Evolutionary conservation across 2,329 filamentous ascomycete genomes (phyloP).

Genomic region (Aureobasidium sp.): DNA sequence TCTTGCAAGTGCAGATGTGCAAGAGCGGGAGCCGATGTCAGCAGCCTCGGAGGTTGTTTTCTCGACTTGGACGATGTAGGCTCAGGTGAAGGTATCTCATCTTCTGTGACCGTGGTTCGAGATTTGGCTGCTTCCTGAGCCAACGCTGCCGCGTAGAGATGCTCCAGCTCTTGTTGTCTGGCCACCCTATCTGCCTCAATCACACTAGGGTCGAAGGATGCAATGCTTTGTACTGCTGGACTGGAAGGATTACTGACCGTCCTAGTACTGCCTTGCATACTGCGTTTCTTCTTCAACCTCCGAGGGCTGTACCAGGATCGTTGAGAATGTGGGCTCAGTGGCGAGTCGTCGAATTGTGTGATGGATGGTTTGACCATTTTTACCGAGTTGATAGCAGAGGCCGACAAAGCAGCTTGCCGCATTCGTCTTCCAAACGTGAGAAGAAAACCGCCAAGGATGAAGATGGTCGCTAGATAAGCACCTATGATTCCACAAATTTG

Average conservation of each 20-base stretch:
- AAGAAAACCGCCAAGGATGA: constrained; percentile 59
- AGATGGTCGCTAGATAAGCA: constrained; percentile 69
- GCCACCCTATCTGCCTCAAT: constrained; percentile 65
- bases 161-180: constrained; percentile 75
- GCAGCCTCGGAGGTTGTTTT: constrained; percentile 18
- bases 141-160: constrained; percentile 86
- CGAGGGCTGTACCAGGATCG: constrained; percentile 23
- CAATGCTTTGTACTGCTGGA: constrained; percentile 48
- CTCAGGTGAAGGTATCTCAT: neutral
- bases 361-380: constrained; percentile 46
- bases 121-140: constrained; percentile 61
- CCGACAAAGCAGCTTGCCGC: constrained; percentile 36
- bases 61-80: neutral
- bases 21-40: constrained; percentile 20
- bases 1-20: constrained; percentile 21
- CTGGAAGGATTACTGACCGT: constrained; percentile 33
- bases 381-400: constrained; percentile 43
- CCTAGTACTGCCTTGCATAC: constrained; percentile 19
- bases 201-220: constrained; percentile 67
- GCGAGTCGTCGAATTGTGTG: constrained; percentile 26
- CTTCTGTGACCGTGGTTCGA: constrained; percentile 11
- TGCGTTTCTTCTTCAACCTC: constrained; percentile 19
- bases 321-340: constrained; percentile 22
- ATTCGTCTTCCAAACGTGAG: constrained; percentile 37
- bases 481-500: constrained; percentile 79